Conservation (phyloP, 495 filamentous ascomycete species). For the Oleoguttula mirabilis region DNA sequence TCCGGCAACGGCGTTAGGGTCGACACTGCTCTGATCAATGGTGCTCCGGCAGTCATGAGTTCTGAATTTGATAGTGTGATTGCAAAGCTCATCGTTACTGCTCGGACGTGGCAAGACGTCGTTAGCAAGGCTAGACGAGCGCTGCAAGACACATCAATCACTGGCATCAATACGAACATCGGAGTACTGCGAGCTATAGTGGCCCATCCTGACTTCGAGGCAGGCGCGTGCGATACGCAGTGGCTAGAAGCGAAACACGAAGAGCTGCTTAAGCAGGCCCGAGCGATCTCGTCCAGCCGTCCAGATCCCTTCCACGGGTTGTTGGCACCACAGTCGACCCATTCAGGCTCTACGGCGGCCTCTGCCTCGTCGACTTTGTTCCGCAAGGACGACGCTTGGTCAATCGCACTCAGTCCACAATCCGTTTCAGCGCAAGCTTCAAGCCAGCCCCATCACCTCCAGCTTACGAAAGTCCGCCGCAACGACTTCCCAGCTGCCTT, state of each 20-base stretch:
- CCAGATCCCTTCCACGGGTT: conserved; percentile 12
- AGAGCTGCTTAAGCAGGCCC: conserved; percentile 29
- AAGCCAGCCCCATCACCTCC: conserved; percentile 31
- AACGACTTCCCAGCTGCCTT: conserved; percentile 48
- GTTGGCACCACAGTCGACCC: conserved; percentile 10
- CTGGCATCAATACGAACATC: conserved; percentile 46
- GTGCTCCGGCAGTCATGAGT: conserved; percentile 35
- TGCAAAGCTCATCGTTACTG: conserved; percentile 51
- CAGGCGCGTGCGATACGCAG: conserved; percentile 39
- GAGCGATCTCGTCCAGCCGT: conserved; percentile 11
- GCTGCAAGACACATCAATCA: conserved; percentile 40
- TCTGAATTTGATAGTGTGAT: conserved; percentile 49
- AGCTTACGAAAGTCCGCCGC: conserved; percentile 40
- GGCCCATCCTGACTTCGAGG: conserved; percentile 35
- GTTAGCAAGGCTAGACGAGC: conserved; percentile 43
- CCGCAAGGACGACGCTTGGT: conserved; percentile 22
- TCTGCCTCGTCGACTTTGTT: conserved; percentile 10
- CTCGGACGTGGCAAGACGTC: conserved; percentile 37
- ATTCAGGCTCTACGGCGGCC: conserved; percentile 2
- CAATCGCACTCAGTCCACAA: conserved; percentile 13
- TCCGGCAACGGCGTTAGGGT: conserved; percentile 45
- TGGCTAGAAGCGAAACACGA: conserved; percentile 44
- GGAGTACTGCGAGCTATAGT: conserved; percentile 43
- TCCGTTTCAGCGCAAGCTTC: not conserved
- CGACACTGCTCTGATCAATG: conserved; percentile 40